phyloP scores from a whole-genome alignment of 2,329 filamentous ascomycete species.

The Fusarium coicis region DNA sequence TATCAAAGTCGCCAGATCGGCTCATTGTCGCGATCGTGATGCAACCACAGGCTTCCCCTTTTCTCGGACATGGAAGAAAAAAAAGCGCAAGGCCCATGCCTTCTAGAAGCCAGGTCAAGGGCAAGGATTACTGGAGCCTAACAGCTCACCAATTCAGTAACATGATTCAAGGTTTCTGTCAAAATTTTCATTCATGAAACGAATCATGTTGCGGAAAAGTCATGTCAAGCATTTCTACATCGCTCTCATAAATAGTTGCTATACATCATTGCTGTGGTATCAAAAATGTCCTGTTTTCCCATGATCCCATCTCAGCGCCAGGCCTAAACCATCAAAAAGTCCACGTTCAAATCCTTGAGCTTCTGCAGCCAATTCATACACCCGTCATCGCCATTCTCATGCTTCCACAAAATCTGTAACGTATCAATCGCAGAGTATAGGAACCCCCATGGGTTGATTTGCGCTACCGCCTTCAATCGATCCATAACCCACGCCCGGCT shows the following conservation, averaged over 20 bases:
- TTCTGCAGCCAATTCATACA: slow-evolving; percentile 55
- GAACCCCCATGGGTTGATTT: slow-evolving; percentile 60
- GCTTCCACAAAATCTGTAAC: slow-evolving; percentile 55
- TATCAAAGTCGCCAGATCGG: too few species aligned
- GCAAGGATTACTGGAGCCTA: slow-evolving; percentile 3
- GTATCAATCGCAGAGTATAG: slow-evolving; percentile 58
- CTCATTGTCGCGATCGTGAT: background rate
- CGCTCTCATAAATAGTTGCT: background rate
- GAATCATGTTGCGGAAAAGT: background rate
- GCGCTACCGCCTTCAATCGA: slow-evolving; percentile 53
- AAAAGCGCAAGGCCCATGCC: slow-evolving; percentile 32
- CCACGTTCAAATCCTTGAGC: slow-evolving; percentile 54
- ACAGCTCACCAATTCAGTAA: background rate
- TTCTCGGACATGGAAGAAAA: background rate
- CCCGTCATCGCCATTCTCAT: slow-evolving; percentile 45
- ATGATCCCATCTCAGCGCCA: slow-evolving; percentile 27
- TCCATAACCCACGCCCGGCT: slow-evolving; percentile 61
- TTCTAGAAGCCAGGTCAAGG: slow-evolving; percentile 1
- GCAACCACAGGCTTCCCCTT: background rate
- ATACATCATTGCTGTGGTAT: slow-evolving; percentile 27
- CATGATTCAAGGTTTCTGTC: background rate
- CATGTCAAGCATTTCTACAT: background rate
- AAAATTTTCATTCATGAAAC: background rate
- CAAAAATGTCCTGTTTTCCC: slow-evolving; percentile 32
- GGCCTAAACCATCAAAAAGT: slow-evolving; percentile 47